A percentile compares a stretch with the other conserved stretches of the same genome.
These are phyloP conservation scores for Ambrosia hybrid DNA, from an alignment of 140 eudicot genomes.

Conservation along the genomic window DNA sequence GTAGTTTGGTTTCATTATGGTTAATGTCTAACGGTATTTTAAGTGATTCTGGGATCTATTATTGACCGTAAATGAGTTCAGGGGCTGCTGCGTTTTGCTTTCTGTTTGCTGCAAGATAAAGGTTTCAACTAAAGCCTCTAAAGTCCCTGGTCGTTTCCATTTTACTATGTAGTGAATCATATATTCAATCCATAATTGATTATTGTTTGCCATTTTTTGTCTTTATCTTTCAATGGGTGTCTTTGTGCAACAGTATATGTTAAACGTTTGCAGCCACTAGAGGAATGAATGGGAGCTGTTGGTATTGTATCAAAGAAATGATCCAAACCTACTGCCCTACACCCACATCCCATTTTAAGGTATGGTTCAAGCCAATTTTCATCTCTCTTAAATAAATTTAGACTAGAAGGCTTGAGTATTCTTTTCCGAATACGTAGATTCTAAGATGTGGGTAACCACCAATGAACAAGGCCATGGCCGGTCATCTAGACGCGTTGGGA, in stretches of 20 bases:
- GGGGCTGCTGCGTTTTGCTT: too few species aligned
- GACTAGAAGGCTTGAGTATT: neutral
- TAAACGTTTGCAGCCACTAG: slow-evolving; percentile 72
- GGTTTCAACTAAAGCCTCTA: too few species aligned
- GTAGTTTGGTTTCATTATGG: too few species aligned
- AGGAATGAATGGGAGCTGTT: slow-evolving; percentile 86
- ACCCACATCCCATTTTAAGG: slow-evolving; percentile 82
- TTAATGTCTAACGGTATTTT: too few species aligned
- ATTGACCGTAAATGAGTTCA: too few species aligned
- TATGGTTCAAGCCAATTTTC: slow-evolving; percentile 25
- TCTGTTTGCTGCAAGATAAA: too few species aligned
- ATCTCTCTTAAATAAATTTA: neutral
- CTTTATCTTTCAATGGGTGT: neutral
- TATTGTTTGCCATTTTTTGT: too few species aligned
- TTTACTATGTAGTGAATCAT: slow-evolving; percentile 92
- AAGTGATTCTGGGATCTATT: too few species aligned
- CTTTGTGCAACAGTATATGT: neutral
- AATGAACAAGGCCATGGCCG: slow-evolving; percentile 81
- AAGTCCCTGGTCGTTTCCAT: slow-evolving; percentile 56
- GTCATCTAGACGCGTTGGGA: too few species aligned
- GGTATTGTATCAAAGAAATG: slow-evolving; percentile 95
- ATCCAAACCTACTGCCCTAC: slow-evolving; percentile 85
- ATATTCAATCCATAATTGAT: slow-evolving; percentile 21
- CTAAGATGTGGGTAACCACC: slow-evolving; percentile 98
- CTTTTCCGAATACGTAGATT: slow-evolving; percentile 43